Evolutionary conservation across 2,329 filamentous ascomycete genomes (phyloP).

Genomic region (Colletotrichum melonis): DNA sequence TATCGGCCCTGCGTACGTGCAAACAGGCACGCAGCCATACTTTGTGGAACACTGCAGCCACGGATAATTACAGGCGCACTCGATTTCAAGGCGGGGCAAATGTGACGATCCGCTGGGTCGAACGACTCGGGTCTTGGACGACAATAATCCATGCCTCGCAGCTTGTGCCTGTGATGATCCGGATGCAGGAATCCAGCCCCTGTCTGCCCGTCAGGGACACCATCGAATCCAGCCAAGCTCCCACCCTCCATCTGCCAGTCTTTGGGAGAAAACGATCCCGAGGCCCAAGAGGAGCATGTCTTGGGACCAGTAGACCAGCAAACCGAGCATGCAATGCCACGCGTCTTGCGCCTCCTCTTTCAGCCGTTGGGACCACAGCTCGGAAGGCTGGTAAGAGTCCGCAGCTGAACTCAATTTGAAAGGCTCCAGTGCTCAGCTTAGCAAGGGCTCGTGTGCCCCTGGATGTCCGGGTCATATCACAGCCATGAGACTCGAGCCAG

Average conservation of each 20-base stretch:
- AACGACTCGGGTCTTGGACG: conserved; percentile 6
- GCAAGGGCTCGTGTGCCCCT: conserved; percentile 26
- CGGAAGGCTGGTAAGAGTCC: background rate
- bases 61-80: background rate
- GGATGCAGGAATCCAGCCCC: conserved; percentile 18
- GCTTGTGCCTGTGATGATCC: conserved; percentile 16
- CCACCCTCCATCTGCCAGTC: conserved; percentile 5
- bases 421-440: conserved; percentile 4
- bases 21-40: background rate
- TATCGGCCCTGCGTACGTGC: background rate
- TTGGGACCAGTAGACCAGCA: background rate
- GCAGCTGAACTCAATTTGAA: background rate
- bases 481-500: background rate
- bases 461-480: background rate
- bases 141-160: background rate
- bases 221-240: conserved; percentile 7
- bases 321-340: conserved; percentile 20
- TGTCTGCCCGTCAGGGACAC: conserved; percentile 13
- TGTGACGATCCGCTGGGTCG: conserved; percentile 28
- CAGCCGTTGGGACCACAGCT: background rate
- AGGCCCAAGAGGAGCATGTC: background rate
- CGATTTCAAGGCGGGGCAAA: conserved; percentile 21
- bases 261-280: background rate
- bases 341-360: conserved; percentile 19
- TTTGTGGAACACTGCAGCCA: too few relatives aligned